Base-by-base conservation (phyloP, 75 land plant genomes). In the Pinus taeda region DNA sequence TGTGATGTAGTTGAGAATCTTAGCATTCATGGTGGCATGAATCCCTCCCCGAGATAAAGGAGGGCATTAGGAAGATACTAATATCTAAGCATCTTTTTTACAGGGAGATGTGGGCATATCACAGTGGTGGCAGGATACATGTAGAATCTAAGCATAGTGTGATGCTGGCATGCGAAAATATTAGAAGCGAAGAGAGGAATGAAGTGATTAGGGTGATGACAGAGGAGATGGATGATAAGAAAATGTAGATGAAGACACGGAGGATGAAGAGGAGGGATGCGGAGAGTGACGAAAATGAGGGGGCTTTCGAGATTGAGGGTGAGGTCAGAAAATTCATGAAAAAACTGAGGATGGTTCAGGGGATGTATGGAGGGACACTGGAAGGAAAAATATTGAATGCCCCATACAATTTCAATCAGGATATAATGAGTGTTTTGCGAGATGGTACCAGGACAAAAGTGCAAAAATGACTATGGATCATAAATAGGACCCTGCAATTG, bases 31-130 rank as follows among this genome's bases (percentile, higher is more conserved):
- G 89, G 89, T 57, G 39, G 77, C 4, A 86, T 91, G 88, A 60
- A 75, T 15, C 88, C 0, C 76, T 87, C 2, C 76, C 67, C 4
- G 88, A 86, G 59, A 22, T 66, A 21, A 91, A 91, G 83, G 88
- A 91, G 39, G 93, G 86, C 74, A 90, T 88, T 21, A 86, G 78
- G 75, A 91, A 91, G 56, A 82, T 88, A 15, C 74, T 88, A 58
- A 86, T 84, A 82, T 91, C 90, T 11, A 91, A 91, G 79, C 90
- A 91, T 67, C 75, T 88, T 59, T 88, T 86, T 71, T 91, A 88
- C 37, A 71, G 81, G 26, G 93, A 91, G 79, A 91, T 91, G 93
- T 86, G 85, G 59, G 76, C 87, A 24, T 91, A 91, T 60, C 93
- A 91, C 60, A 88, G 85, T 79, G 90, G 93, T 6, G 33, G 71